These are phyloP conservation scores for Echinosophora koreensis DNA, from an alignment of 306 rosid genomes.

Conservation along the genomic window DNA sequence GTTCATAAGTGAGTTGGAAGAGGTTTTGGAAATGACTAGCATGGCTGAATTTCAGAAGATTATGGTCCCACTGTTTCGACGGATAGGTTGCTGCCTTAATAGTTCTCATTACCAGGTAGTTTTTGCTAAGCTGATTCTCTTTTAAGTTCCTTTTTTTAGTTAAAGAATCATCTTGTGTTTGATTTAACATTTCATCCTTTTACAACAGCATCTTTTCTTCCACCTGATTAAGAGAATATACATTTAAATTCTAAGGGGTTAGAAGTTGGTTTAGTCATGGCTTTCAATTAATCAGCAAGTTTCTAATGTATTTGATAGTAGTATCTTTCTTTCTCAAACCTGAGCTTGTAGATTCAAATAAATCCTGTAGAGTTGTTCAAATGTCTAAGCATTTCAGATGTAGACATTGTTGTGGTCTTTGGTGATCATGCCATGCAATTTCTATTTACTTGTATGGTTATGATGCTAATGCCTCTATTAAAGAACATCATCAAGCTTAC, in stretches of 20 bases:
- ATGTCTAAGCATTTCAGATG: conserved; percentile 8
- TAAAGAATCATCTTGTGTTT: conserved; percentile 10
- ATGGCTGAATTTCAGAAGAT: conserved; percentile 88
- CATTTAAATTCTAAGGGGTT: neutral
- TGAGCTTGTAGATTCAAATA: conserved; percentile 18
- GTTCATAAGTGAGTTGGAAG: conserved; percentile 97
- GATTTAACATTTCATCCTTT: conserved; percentile 5
- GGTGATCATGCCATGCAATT: conserved; percentile 4
- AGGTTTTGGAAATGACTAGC: conserved; percentile 87
- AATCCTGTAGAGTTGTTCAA: conserved; percentile 1
- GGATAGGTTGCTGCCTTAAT: conserved; percentile 78
- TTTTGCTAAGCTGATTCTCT: conserved; percentile 6
- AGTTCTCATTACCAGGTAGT: conserved; percentile 95
- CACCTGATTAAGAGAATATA: conserved; percentile 7
- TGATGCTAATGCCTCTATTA: neutral
- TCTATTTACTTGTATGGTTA: neutral
- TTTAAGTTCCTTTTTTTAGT: neutral
- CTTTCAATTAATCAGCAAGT: conserved; percentile 10
- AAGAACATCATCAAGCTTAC: neutral
- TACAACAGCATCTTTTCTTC: conserved; percentile 28
- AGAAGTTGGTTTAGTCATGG: conserved; percentile 8
- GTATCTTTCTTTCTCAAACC: conserved; percentile 36
- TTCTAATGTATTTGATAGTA: neutral
- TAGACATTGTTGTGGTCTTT: neutral
- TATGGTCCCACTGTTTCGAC: conserved; percentile 81